phyloP scores from a whole-genome alignment of 345 rosid species.

The Lepidium africanum region DNA sequence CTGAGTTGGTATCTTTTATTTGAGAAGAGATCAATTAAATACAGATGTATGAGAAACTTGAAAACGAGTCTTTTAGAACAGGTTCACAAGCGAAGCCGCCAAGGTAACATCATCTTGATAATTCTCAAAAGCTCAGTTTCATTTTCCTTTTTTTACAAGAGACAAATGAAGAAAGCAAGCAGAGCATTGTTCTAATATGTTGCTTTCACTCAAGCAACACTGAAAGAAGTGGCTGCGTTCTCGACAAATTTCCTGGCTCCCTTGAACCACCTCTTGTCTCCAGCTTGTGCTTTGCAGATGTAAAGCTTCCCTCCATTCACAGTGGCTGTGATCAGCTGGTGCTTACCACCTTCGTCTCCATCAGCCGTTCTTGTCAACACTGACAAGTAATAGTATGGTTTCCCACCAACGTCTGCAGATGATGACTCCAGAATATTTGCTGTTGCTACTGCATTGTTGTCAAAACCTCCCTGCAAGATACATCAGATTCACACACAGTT shows the following conservation, averaged over 20 bases:
- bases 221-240: slow-evolving; percentile 68
- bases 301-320: slow-evolving; percentile 80
- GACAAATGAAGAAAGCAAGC: slow-evolving; percentile 25
- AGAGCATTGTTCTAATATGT: slow-evolving; percentile 8
- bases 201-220: slow-evolving; percentile 52
- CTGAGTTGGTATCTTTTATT: not conserved
- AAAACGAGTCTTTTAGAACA: slow-evolving; percentile 5
- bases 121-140: slow-evolving; percentile 27
- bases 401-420: slow-evolving; percentile 39
- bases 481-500: not conserved
- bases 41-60: not conserved
- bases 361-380: slow-evolving; percentile 95
- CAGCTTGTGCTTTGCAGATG: slow-evolving; percentile 97
- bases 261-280: slow-evolving; percentile 99
- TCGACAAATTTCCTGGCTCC: slow-evolving; percentile 83
- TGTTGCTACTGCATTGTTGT: slow-evolving; percentile 57
- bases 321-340: slow-evolving; percentile 68
- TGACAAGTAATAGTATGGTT: slow-evolving; percentile 51
- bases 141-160: slow-evolving; percentile 21
- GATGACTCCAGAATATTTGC: slow-evolving; percentile 76
- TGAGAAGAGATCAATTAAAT: not conserved
- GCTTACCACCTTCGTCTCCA: slow-evolving; percentile 97
- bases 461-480: slow-evolving; percentile 74
- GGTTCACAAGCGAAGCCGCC: slow-evolving; percentile 21
- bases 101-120: slow-evolving; percentile 22